These are phyloP conservation scores for Amaranthus palmeri DNA, from an alignment of 148 eudicot species.

Conservation along the genomic window DNA sequence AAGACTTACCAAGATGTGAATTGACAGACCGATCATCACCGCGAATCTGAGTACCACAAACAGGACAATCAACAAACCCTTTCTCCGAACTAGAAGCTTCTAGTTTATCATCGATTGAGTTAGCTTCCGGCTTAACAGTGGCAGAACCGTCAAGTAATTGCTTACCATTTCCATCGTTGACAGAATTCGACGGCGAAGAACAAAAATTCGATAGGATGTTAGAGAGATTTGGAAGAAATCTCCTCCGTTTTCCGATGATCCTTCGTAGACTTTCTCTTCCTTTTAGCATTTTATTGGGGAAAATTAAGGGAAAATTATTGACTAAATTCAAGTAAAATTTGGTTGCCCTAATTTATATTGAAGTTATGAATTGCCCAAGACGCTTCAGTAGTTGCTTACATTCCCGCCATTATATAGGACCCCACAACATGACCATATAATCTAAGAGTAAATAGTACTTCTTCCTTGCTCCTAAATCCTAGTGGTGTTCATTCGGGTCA, in stretches of 20 bases:
- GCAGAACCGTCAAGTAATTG: neutral
- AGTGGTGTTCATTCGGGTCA: too few species aligned
- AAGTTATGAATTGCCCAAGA: neutral
- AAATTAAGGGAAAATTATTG: neutral
- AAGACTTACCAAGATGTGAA: constrained; percentile 53
- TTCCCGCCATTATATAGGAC: too few species aligned
- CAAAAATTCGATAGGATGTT: constrained; percentile 33
- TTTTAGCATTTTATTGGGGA: constrained; percentile 32
- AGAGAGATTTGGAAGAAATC: constrained; percentile 47
- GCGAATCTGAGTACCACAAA: constrained; percentile 40
- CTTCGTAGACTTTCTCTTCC: constrained; percentile 63
- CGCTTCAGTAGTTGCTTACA: neutral
- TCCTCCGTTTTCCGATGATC: constrained; percentile 62
- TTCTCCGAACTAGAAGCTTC: neutral
- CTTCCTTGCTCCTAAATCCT: too few species aligned
- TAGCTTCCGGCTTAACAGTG: neutral
- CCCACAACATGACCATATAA: too few species aligned
- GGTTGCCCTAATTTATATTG: too few species aligned
- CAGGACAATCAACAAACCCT: constrained; percentile 50
- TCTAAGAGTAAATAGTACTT: too few species aligned
- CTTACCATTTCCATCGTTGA: neutral
- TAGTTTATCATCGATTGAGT: neutral
- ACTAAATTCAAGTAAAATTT: too few species aligned
- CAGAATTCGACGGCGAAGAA: constrained; percentile 8
- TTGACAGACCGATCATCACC: constrained; percentile 44